Evolutionary conservation across 306 rosid species (phyloP).

Genomic region (Cyamopsis tetragonoloba): DNA sequence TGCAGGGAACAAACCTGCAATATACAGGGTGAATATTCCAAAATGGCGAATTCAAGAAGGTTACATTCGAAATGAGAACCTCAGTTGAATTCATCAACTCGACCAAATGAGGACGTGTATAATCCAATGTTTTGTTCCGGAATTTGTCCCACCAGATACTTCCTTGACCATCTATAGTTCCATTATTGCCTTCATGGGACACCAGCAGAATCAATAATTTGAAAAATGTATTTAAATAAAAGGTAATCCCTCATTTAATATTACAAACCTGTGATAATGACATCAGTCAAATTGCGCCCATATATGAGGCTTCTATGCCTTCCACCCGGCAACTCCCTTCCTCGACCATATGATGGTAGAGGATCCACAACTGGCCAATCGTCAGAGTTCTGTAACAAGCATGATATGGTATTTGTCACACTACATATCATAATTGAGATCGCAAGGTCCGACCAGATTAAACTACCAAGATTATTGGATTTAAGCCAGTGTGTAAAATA

Average conservation of each 20-base stretch:
- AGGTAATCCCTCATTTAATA: neutral
- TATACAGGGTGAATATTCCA: constrained; percentile 81
- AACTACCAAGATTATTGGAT: neutral
- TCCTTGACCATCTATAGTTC: constrained; percentile 76
- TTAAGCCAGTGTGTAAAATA: neutral
- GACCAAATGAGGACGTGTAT: constrained; percentile 75
- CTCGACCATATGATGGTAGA: constrained; percentile 85
- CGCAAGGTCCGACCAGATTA: neutral
- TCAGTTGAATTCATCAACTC: constrained; percentile 68
- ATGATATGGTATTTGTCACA: constrained; percentile 21
- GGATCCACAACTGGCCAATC: constrained; percentile 80
- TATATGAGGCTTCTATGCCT: constrained; percentile 72
- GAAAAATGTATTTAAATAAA: constrained; percentile 14
- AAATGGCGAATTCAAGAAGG: constrained; percentile 68
- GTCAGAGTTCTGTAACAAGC: constrained; percentile 43
- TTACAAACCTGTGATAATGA: constrained; percentile 63
- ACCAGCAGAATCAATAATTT: constrained; percentile 24
- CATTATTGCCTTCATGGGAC: constrained; percentile 58
- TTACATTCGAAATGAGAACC: constrained; percentile 59
- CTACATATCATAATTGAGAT: constrained; percentile 8
- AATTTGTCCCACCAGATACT: constrained; percentile 70
- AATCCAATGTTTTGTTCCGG: constrained; percentile 49
- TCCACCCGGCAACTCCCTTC: constrained; percentile 81
- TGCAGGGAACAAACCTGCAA: constrained; percentile 66
- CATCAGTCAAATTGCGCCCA: constrained; percentile 70